These are phyloP conservation scores for Marasmius tenuissimus DNA, from an alignment of 1,284 basidiomycete species.

Conservation along the genomic window DNA sequence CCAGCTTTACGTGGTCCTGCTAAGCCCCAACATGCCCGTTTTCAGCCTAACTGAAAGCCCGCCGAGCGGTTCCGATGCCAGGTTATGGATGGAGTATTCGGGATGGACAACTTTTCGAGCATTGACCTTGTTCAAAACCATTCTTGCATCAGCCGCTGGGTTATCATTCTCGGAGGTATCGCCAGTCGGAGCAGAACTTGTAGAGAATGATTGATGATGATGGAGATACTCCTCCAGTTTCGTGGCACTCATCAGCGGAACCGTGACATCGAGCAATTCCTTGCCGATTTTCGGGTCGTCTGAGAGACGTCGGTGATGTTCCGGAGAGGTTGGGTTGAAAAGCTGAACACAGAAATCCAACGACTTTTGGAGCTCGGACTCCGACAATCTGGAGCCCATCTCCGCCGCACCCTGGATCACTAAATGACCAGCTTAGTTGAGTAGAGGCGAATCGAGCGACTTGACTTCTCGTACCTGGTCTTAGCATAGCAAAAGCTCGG, in stretches of 20 bases:
- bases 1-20: background rate
- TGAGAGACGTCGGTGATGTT: slow-evolving; percentile 43
- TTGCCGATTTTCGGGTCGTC: slow-evolving; percentile 25
- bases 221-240: slow-evolving; percentile 35
- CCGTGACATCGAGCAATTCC: slow-evolving; percentile 45
- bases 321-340: slow-evolving; percentile 56
- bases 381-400: slow-evolving; percentile 66
- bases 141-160: slow-evolving; percentile 25
- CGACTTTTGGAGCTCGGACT: slow-evolving; percentile 65
- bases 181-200: slow-evolving; percentile 8
- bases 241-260: slow-evolving; percentile 43
- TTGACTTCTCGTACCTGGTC: slow-evolving; percentile 46
- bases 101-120: slow-evolving; percentile 50
- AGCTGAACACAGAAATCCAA: slow-evolving; percentile 61
- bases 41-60: slow-evolving; percentile 49
- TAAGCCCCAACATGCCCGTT: slow-evolving; percentile 47
- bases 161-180: slow-evolving; percentile 17
- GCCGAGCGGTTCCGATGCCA: slow-evolving; percentile 49
- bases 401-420: slow-evolving; percentile 78
- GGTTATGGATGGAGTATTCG: slow-evolving; percentile 53
- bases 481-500: slow-evolving; percentile 59
- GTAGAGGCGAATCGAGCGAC: background rate
- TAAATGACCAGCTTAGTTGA: slow-evolving; percentile 22
- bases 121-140: slow-evolving; percentile 54
- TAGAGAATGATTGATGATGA: slow-evolving; percentile 7